phyloP scores from a whole-genome alignment of 805 yeast species.

The Metahyphopichia silvanorum region DNA sequence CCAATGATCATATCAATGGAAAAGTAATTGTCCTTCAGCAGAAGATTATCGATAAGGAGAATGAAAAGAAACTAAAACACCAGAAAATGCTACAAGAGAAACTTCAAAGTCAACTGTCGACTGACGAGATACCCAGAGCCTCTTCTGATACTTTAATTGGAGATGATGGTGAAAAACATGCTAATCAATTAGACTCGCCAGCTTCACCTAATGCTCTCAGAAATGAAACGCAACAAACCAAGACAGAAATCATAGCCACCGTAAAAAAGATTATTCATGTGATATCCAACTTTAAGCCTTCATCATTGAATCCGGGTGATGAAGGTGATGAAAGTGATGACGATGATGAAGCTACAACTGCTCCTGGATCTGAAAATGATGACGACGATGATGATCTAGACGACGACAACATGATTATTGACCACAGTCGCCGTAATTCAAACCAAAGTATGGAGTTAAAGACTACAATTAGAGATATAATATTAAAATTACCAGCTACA shows the following conservation, averaged over 20 bases:
- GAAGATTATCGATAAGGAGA: constrained; percentile 45
- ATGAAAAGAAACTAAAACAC: constrained; percentile 19
- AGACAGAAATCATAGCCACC: constrained; percentile 81
- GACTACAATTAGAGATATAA: constrained; percentile 72
- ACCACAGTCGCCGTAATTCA: constrained; percentile 6
- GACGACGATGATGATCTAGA: constrained; percentile 9
- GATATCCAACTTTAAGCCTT: constrained; percentile 70
- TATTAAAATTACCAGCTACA: constrained; percentile 64
- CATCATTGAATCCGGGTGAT: constrained; percentile 22
- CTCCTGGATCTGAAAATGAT: constrained; percentile 47
- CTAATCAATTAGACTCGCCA: too few species aligned
- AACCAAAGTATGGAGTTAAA: constrained; percentile 37
- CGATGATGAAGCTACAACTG: constrained; percentile 67
- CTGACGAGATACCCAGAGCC: constrained; percentile 10
- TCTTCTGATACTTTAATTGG: constrained; percentile 4
- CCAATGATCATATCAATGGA: constrained; percentile 70
- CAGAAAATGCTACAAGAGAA: constrained; percentile 13
- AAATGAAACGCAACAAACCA: constrained; percentile 41
- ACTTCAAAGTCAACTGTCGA: constrained; percentile 12
- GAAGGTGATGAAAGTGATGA: neutral
- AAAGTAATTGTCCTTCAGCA: constrained; percentile 63
- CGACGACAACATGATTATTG: neutral
- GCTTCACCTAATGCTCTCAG: constrained; percentile 8
- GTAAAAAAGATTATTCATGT: constrained; percentile 84
- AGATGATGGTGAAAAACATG: constrained; percentile 4